Base-by-base conservation (phyloP, 23 red algal genomes). In the Gracilaria vermiculophylla region DNA sequence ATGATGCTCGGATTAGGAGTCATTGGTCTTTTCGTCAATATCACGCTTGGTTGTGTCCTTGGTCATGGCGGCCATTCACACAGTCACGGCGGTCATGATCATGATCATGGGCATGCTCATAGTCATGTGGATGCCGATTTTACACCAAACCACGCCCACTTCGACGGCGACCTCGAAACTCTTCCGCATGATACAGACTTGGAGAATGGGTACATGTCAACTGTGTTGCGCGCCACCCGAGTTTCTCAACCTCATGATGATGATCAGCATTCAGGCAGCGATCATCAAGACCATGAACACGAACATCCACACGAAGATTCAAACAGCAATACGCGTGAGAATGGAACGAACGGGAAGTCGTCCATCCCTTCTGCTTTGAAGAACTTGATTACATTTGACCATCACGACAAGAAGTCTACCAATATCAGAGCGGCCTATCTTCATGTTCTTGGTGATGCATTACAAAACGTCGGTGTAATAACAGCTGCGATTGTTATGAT, bases 391-490 rank as follows among this genome's bases (percentile, higher is more conserved):
- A n/a, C n/a, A n/a, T n/a, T n/a, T n/a, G n/a, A n/a, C n/a, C n/a
- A n/a, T n/a, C n/a, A n/a, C n/a, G n/a, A n/a, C n/a, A n/a, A 15
- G 8, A 53, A 78, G 57, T 92, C 75, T 66, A 40, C 92, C 45
- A 98, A 95, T 54, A 58, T 98, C 2, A 83, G 73, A 24, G 96
- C 96, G 19, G 96, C 96, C 19, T 95, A 98, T 69, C 73, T 98
- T 49, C 96, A 98, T 62, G 96, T 92, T 29, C 92, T 98, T 41
- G 96, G 96, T 27, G 96, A 98, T 35, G 67, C 87, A 15, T 60
- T 98, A n/a, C 96, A 98, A 70, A 98, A 84, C 77, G 50, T 98
- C 16, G 96, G 96, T 14, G 96, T 98, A 16, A 89, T 93, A 27
- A 23, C 92, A 20, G 96, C 96, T 17, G 96, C 96, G 15, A 67